These are phyloP conservation scores for Globisporangium spinosum DNA, from an alignment of 352 stramenopile species.

Conservation along the genomic window DNA sequence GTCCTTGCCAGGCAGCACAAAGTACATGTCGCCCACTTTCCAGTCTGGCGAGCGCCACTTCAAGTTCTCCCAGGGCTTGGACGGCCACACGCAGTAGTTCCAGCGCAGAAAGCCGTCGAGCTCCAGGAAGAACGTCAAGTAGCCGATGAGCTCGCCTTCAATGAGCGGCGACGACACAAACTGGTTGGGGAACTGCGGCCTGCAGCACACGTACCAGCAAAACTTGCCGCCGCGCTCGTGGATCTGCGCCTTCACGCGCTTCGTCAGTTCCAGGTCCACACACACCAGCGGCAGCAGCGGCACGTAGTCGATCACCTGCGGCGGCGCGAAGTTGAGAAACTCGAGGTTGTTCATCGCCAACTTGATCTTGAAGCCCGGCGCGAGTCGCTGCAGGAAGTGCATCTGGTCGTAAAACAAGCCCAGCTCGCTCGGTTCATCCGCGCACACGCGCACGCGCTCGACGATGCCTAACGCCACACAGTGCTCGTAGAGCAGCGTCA, in stretches of 20 bases:
- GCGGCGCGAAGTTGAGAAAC: conserved; percentile 58
- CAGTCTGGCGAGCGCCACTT: conserved; percentile 58
- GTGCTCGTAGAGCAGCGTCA: conserved; percentile 65
- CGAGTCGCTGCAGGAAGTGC: conserved; percentile 54
- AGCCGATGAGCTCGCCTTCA: conserved; percentile 72
- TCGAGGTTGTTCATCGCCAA: conserved; percentile 71
- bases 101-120: conserved; percentile 80
- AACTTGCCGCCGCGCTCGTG: conserved; percentile 54
- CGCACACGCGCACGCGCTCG: conserved; percentile 65
- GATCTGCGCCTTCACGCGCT: conserved; percentile 45
- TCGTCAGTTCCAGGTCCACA: conserved; percentile 57
- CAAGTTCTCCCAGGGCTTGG: conserved; percentile 53
- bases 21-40: conserved; percentile 85
- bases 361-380: conserved; percentile 68
- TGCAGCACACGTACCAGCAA: conserved; percentile 83
- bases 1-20: conserved; percentile 63
- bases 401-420: conserved; percentile 60
- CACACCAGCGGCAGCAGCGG: conserved; percentile 66
- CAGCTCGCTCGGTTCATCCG: conserved; percentile 61
- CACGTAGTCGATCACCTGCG: conserved; percentile 70
- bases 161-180: conserved; percentile 74
- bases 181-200: conserved; percentile 64
- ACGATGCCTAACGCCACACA: conserved; percentile 51
- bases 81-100: conserved; percentile 79
- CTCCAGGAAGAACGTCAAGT: conserved; percentile 72